Base-by-base conservation (phyloP, 129 eudicot genomes). In the Cynara cardunculus region DNA sequence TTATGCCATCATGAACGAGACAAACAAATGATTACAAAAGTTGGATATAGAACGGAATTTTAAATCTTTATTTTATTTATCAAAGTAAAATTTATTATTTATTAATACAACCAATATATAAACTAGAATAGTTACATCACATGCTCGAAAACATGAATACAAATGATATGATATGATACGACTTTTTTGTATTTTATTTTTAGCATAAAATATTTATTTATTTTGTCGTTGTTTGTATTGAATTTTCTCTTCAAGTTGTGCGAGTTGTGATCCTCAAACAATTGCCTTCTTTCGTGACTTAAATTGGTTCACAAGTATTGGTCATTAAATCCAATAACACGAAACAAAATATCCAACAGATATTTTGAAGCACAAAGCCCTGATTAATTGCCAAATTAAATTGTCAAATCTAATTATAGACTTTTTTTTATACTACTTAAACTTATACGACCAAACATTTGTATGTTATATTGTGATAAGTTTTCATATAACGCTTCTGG, bases 201-300 rank as follows among this genome's bases (percentile, higher is more conserved):
- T 72, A 27, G 27, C 34, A 73, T 73, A 61, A 37, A 44, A 6
- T 19, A 5, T 4, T 4, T 39, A 44, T 21, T 41, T 75, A 32
- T 82, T 75, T 53, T 82, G 75, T 82, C 65, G 31, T 80, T 14
- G 39, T 74, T 9, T 76, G 67, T 25, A 27, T 11, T 69, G 85
- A 82, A 76, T 69, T 69, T 53, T 56, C 65, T 56, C 5, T 56
- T 82, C 76, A 76, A 49, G 66, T 76, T 81, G 75, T 46, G 71
- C 49, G 81, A 82, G 71, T 22, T 44, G 75, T 73, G 73, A 66
- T 56, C 65, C 65, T 19, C 25, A 56, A 56, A 56, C 8, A 56
- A 24, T 56, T 56, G 24, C 65, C 24, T 5, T 56, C 0, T 41
- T 56, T 56, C 2, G 7, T 56, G 65, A 56, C n/a, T 56, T n/a